These are phyloP conservation scores for Gremmenia infestans DNA, from an alignment of 2,329 filamentous ascomycete genomes.

Conservation along the genomic window DNA sequence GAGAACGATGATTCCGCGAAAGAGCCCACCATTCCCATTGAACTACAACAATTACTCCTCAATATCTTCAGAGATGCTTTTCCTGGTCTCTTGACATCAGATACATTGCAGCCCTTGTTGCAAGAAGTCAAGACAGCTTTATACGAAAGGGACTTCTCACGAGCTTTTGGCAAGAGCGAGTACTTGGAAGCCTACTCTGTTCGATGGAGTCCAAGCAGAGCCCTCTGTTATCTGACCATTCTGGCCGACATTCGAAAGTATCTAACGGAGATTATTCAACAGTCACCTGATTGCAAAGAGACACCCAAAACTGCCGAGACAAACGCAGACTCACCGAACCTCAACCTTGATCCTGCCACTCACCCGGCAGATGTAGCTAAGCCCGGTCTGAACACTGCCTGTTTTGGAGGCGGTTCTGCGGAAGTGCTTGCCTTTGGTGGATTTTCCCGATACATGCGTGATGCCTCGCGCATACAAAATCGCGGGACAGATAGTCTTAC, in stretches of 20 bases:
- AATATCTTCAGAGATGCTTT: constrained; percentile 69
- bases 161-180: constrained; percentile 68
- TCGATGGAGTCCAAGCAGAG: constrained; percentile 84
- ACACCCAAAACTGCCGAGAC: not conserved
- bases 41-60: constrained; percentile 65
- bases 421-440: constrained; percentile 61
- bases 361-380: not conserved
- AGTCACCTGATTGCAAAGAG: not conserved
- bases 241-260: constrained; percentile 34
- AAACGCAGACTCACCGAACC: not conserved
- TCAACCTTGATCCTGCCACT: not conserved
- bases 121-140: constrained; percentile 83
- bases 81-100: constrained; percentile 41
- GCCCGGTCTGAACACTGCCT: constrained; percentile 15
- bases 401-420: constrained; percentile 46
- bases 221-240: constrained; percentile 71
- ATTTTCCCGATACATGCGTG: constrained; percentile 38
- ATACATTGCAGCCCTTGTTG: constrained; percentile 50
- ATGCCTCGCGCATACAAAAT: constrained; percentile 7
- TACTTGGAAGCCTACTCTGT: constrained; percentile 79
- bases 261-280: constrained; percentile 10
- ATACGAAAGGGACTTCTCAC: constrained; percentile 77
- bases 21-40: constrained; percentile 36
- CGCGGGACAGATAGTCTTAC: not conserved
- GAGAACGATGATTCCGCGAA: constrained; percentile 3